Conservation (phyloP, 163 green algal genomes). For the Chlamydomonas reinhardtii region DNA sequence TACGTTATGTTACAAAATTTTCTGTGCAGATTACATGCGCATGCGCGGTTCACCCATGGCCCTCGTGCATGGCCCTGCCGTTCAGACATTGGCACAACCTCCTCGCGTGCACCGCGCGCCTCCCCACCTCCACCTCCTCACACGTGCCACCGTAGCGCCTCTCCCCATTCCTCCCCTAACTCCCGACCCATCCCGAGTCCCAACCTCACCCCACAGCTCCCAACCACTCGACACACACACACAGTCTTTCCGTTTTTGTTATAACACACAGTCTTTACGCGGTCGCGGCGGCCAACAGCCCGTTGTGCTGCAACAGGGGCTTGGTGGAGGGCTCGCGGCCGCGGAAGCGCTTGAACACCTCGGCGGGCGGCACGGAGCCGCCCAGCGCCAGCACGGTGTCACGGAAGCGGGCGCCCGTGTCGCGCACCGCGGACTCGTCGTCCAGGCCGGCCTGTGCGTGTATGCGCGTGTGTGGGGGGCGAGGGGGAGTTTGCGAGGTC, state of each 20-base stretch:
- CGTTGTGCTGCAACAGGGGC: conserved; percentile 90
- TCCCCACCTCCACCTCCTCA: too few relatives aligned
- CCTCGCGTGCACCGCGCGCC: too few relatives aligned
- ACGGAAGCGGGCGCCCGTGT: conserved; percentile 84
- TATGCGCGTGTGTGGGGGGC: too few relatives aligned
- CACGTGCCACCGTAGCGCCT: not conserved
- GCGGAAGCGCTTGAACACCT: conserved; percentile 90
- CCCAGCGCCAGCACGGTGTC: conserved; percentile 95
- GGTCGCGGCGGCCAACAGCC: conserved; percentile 67
- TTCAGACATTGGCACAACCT: too few relatives aligned
- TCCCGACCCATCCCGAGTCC: too few relatives aligned
- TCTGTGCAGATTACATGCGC: too few relatives aligned
- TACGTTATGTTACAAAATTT: too few relatives aligned
- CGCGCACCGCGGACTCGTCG: conserved; percentile 58
- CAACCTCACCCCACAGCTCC: too few relatives aligned
- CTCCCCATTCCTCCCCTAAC: not conserved
- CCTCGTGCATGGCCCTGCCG: too few relatives aligned
- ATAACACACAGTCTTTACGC: too few relatives aligned
- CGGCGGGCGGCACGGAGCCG: conserved; percentile 79
- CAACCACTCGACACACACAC: not conserved
- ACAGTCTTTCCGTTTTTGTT: not conserved
- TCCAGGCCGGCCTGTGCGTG: conserved; percentile 58
- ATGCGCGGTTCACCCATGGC: too few relatives aligned
- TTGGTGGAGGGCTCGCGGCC: conserved; percentile 89
- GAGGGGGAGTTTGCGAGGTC: not conserved